Conservation (phyloP, 108 stramenopile genomes). For the Cyclostephanos invisitatus region DNA sequence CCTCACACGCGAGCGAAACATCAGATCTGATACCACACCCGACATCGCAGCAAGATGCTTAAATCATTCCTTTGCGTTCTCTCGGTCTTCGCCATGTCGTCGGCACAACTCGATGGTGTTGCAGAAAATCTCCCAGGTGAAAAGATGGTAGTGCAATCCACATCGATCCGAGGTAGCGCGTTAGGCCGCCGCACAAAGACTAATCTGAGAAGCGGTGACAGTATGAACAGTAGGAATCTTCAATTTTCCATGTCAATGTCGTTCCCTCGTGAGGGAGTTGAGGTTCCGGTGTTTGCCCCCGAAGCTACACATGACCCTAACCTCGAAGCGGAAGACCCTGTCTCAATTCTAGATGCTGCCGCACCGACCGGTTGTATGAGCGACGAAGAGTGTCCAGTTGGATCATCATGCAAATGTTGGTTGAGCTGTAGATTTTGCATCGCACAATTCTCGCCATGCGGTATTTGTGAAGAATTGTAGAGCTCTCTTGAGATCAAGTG, state of each 20-base stretch:
- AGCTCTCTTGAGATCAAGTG: too few species aligned
- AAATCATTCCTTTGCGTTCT: background rate
- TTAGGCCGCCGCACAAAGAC: background rate
- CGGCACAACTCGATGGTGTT: background rate
- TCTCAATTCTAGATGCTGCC: background rate
- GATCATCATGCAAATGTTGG: constrained; percentile 12
- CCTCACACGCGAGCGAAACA: too few species aligned
- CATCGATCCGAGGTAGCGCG: background rate
- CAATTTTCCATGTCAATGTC: constrained; percentile 10
- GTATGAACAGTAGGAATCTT: background rate
- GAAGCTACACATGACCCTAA: background rate
- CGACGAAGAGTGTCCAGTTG: background rate
- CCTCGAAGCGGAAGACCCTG: background rate
- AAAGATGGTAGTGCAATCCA: background rate
- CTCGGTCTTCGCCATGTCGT: background rate
- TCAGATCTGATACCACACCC: too few species aligned
- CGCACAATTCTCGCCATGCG: constrained; percentile 1
- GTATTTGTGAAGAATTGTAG: constrained; percentile 4
- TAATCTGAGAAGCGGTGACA: constrained; percentile 2
- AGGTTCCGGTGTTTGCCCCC: background rate
- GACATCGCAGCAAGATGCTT: background rate
- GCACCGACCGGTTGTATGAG: constrained; percentile 12
- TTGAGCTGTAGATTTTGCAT: constrained; percentile 10
- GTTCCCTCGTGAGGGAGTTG: background rate
- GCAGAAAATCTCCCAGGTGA: background rate